Percentiles rank a stretch among this genome's conserved stretches.
Conservation (phyloP, 2,329 filamentous ascomycete genomes). For the Pseudogymnoascus sp. region DNA sequence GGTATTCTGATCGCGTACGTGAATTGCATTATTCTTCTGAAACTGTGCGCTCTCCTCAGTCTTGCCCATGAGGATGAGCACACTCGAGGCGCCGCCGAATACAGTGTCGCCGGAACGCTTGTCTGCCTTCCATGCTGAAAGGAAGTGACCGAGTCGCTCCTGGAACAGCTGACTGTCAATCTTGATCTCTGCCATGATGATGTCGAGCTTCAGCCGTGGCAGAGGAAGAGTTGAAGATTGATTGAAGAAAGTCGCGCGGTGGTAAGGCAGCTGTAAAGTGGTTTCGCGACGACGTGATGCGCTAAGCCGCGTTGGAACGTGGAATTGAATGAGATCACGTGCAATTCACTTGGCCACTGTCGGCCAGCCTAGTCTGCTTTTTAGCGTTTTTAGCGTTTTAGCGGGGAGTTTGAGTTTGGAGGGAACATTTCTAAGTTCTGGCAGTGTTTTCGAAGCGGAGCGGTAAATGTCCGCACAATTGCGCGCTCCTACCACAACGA, state of each 20-base stretch:
- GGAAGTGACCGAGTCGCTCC: slow-evolving; percentile 79
- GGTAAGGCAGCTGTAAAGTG: slow-evolving; percentile 2
- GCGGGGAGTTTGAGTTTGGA: neutral
- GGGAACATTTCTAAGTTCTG: neutral
- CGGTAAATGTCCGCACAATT: neutral
- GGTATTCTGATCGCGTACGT: slow-evolving; percentile 50
- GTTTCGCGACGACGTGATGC: slow-evolving; percentile 7
- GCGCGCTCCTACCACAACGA: neutral
- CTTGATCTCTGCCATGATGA: slow-evolving; percentile 63
- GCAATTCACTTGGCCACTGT: neutral
- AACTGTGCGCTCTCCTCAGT: slow-evolving; percentile 80
- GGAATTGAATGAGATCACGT: neutral
- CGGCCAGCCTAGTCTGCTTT: neutral
- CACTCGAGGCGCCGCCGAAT: slow-evolving; percentile 79
- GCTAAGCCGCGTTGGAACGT: neutral
- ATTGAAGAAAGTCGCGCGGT: slow-evolving; percentile 1
- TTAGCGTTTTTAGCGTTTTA: neutral
- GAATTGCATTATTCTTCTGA: slow-evolving; percentile 93
- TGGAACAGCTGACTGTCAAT: slow-evolving; percentile 94
- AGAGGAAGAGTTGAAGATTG: slow-evolving; percentile 1
- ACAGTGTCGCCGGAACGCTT: slow-evolving; percentile 77
- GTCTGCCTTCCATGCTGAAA: slow-evolving; percentile 92
- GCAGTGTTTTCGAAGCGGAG: neutral
- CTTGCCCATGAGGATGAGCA: slow-evolving; percentile 90
- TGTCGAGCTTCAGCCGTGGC: slow-evolving; percentile 1